Evolutionary conservation across 2,329 filamentous ascomycete species (phyloP), one percentile per base, ranked within the genome.

Genomic region (Cladophialophora exuberans): DNA sequence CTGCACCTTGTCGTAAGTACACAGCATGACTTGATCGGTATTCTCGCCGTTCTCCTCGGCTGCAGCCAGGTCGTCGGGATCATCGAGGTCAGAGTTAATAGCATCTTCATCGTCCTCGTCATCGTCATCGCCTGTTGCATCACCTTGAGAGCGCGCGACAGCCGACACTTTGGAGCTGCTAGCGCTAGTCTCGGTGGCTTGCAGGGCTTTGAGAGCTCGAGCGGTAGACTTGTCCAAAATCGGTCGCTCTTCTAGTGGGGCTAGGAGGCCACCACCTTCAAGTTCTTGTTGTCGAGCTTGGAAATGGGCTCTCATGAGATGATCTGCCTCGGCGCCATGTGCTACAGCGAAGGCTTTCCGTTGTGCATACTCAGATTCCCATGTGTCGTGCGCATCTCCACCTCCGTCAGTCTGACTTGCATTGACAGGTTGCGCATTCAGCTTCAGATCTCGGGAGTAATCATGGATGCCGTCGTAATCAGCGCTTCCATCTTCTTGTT

Each of bases 1-100:
- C 75, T 97, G 93, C 7, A 99, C 94, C 78, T 99, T 99, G 78
- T 99, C 94, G 71, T 99, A 99, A 70, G 96, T 97, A 78, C 94
- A 99, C 35, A 99, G 85, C 89, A 99, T 97, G 69, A 95, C 92
- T 65, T 96, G 89, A 1, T 87, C 86, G 62, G 88, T 83, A 30
- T 86, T 83, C 38, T 96, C 92, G 57, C 95, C 90, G 11, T 91
- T 89, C 46, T 94, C 92, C 28, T 94, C 90, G 20, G 93, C 89
- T 20, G 94, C 90, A 25, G 89, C 86, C 9, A 90, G 86, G 58
- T 97, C 94, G 60, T 97, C 92, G 0, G 92, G 85, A 68, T 99
- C 94, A 69, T 99, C 94, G 3, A 99, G 84, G 66, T 99, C 94
- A 0, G 94, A 97, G 72, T 99, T 99, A 76, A 99, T 99, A 1